Conservation (phyloP, 306 rosid genomes). For the Crotalaria pallida region DNA sequence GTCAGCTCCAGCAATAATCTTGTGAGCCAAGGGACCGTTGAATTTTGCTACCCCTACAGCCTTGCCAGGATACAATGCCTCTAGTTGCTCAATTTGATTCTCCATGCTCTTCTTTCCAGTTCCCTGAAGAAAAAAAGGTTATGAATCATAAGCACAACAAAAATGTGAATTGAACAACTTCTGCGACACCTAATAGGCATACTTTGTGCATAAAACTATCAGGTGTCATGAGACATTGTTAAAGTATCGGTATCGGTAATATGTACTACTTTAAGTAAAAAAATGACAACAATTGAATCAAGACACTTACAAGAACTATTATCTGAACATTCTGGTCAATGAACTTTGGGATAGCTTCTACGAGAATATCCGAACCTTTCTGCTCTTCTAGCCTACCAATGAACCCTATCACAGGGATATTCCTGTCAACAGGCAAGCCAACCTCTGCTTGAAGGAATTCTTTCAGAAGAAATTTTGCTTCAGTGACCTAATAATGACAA, state of each 20-base stretch:
- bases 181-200: too few species aligned
- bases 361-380: slow-evolving; percentile 93
- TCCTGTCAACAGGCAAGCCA: slow-evolving; percentile 77
- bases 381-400: slow-evolving; percentile 98
- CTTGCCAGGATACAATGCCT: slow-evolving; percentile 46
- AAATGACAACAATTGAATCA: background rate
- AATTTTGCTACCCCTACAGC: slow-evolving; percentile 63
- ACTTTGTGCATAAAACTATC: too few species aligned
- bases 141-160: background rate
- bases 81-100: slow-evolving; percentile 54
- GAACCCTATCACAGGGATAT: slow-evolving; percentile 78
- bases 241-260: background rate
- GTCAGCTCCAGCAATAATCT: slow-evolving; percentile 72
- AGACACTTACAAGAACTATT: slow-evolving; percentile 63
- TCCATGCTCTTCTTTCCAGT: slow-evolving; percentile 75
- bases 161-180: too few species aligned
- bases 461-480: slow-evolving; percentile 67
- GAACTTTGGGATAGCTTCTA: slow-evolving; percentile 64
- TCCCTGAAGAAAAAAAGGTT: slow-evolving; percentile 39
- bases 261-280: background rate
- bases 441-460: slow-evolving; percentile 93
- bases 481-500: slow-evolving; percentile 44
- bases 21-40: slow-evolving; percentile 64
- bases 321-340: slow-evolving; percentile 63
- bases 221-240: background rate